Base-by-base conservation (phyloP, 2,329 filamentous ascomycete genomes). In the Triangularia setosa region DNA sequence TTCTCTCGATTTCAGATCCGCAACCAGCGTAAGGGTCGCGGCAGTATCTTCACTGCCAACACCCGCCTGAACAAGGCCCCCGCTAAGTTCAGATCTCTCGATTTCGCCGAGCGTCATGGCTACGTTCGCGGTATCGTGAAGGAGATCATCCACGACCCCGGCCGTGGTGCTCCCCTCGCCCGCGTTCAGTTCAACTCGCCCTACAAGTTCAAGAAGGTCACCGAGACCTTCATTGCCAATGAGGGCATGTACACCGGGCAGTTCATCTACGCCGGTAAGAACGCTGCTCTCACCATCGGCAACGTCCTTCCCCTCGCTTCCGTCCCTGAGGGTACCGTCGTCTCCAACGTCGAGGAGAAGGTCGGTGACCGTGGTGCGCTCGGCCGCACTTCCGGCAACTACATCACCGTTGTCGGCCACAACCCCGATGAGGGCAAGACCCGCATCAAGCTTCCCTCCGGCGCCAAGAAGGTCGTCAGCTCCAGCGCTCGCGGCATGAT, bases 241-340 rank as follows among this genome's bases (percentile, higher is more conserved):
- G 95, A 98, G 87, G 95, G 95, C 86, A 97, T 98, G 93, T 99
- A 98, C 92, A 97, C 95, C 73, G 95, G 95, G 80, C 95, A 99
- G 84, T 99, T 99, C 88, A 93, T 99, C 90, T 99, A 99, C 84
- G 95, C 94, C 79, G 95, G 95, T 80, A 99, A 99, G 92, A 95
- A 97, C 85, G 95, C 95, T 77, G 86, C 90, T 73, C 88, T 99
- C 78, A 98, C 91, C 78, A 90, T 99, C 81, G 95, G 95, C 82
- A 99, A 99, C 88, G 84, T 99, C 79, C 92, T 99, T 70, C 95
- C 95, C 72, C 89, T 99, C 75, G 87, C 88, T 79, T 92, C 91
- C 79, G 91, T 98, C 80, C 95, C 95, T 73, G 95, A 99, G 87
- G 95, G 95, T 92, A 99, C 95, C 82, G 94, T 99, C 76, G 88